A percentile compares a stretch with the other conserved stretches of the same genome.
phyloP scores from a whole-genome alignment of 202 grass and related monocot species.

The Saccharum hybrid region DNA sequence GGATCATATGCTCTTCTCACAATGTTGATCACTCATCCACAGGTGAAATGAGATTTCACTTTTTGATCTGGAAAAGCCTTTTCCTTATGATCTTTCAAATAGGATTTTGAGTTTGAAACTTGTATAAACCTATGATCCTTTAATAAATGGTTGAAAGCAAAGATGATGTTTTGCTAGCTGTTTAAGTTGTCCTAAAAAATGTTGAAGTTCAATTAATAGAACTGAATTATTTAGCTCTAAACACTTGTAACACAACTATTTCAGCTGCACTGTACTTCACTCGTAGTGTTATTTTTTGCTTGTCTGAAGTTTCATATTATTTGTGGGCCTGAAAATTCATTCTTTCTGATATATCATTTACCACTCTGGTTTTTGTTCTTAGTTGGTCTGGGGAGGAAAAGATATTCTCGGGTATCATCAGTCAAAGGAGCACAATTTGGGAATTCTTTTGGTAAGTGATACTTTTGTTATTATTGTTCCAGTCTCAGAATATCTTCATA shows the following conservation, averaged over 20 bases:
- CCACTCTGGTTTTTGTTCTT: slow-evolving; percentile 1
- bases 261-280: slow-evolving; percentile 16
- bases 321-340: background rate
- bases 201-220: background rate
- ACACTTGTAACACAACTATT: slow-evolving; percentile 19
- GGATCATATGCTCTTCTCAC: slow-evolving; percentile 98
- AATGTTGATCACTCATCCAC: slow-evolving; percentile 90
- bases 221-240: slow-evolving; percentile 23
- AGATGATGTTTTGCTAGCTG: background rate
- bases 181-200: background rate
- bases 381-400: slow-evolving; percentile 83
- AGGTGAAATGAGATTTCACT: slow-evolving; percentile 53
- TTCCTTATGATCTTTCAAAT: background rate
- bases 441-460: slow-evolving; percentile 88
- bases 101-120: background rate
- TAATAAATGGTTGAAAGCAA: slow-evolving; percentile 12
- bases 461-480: slow-evolving; percentile 36
- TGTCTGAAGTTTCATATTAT: slow-evolving; percentile 21
- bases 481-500: slow-evolving; percentile 22
- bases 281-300: background rate
- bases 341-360: slow-evolving; percentile 18
- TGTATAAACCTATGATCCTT: background rate
- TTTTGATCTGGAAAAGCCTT: background rate
- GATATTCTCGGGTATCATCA: slow-evolving; percentile 52
- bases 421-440: slow-evolving; percentile 84